Base-by-base conservation (phyloP, 73 alveolate species). In the Stentor roeselii region DNA sequence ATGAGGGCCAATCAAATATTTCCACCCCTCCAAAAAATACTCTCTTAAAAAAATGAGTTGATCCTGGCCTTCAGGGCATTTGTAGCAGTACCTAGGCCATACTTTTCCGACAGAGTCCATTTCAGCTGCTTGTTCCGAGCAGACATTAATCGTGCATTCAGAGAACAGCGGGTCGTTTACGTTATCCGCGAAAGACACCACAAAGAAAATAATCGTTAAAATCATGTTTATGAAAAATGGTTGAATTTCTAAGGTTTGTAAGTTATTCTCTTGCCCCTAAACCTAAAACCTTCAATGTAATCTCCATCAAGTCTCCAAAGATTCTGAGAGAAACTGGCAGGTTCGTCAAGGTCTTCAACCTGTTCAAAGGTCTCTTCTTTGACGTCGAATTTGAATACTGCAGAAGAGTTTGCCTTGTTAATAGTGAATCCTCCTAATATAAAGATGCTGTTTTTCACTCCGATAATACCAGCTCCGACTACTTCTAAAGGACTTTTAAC, bases 81-180 rank as follows among this genome's bases (percentile, higher is more conserved):
- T 36, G 34, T 67, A 1, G 80, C 80, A 67, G 37, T 67, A 67
- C 42, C 11, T 32, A 0, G 80, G 80, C 37, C 80, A 67, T n/a
- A 32, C 21, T 30, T n/a, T 67, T 0, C 80, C 80, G 11, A 27
- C 37, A 21, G 80, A 67, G 41, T 67, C 80, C 37, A 2, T 67
- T 67, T 67, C 80, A n/a, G 34, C 37, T 67, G 21, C 34, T 32
- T 32, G 50, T 27, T 36, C 14, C 34, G 21, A 14, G 37, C 80
- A 67, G 0, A 67, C 34, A 21, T 34, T 32, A 21, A 67, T 34
- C 14, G 37, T 11, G 42, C 80, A 67, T n/a, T n/a, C n/a, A n/a
- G n/a, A n/a, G n/a, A n/a, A n/a, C n/a, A n/a, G n/a, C n/a, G n/a
- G n/a, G n/a, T n/a, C n/a, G n/a, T n/a, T n/a, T n/a, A n/a, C n/a